Evolutionary conservation across 345 rosid species (phyloP).

Genomic region (Passiflora organensis): DNA sequence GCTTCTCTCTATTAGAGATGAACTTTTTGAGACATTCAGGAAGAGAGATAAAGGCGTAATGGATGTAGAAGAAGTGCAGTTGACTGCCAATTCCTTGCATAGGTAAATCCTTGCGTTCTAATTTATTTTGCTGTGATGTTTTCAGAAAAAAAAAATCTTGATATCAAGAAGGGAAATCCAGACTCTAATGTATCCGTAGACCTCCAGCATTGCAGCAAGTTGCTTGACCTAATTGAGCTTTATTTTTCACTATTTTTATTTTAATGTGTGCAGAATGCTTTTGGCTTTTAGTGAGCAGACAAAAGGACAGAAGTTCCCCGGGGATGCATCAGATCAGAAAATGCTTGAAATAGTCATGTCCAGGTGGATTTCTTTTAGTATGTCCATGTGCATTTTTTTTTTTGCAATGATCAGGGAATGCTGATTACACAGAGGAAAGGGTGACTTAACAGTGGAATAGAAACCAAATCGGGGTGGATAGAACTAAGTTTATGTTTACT

Average conservation of each 20-base stretch:
- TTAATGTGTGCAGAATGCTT: slow-evolving; percentile 66
- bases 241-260: neutral
- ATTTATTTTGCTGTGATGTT: neutral
- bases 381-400: slow-evolving; percentile 5
- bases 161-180: neutral
- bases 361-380: slow-evolving; percentile 37
- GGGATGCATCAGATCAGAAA: slow-evolving; percentile 77
- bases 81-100: slow-evolving; percentile 80
- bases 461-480: too few relatives aligned
- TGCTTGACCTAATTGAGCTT: neutral
- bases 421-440: too few relatives aligned
- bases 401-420: neutral
- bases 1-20: slow-evolving; percentile 86
- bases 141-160: neutral
- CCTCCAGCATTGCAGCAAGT: neutral
- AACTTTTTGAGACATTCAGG: slow-evolving; percentile 90
- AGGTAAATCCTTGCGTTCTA: slow-evolving; percentile 36
- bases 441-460: too few relatives aligned
- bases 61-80: slow-evolving; percentile 81
- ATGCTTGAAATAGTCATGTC: slow-evolving; percentile 92
- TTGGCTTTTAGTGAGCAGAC: slow-evolving; percentile 80
- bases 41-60: slow-evolving; percentile 88
- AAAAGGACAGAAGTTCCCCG: slow-evolving; percentile 58
- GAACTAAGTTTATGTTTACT: too few relatives aligned
- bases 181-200: neutral